Evolutionary conservation across 305 asterid genomes (phyloP).

Genomic region (Petunia hybrid): DNA sequence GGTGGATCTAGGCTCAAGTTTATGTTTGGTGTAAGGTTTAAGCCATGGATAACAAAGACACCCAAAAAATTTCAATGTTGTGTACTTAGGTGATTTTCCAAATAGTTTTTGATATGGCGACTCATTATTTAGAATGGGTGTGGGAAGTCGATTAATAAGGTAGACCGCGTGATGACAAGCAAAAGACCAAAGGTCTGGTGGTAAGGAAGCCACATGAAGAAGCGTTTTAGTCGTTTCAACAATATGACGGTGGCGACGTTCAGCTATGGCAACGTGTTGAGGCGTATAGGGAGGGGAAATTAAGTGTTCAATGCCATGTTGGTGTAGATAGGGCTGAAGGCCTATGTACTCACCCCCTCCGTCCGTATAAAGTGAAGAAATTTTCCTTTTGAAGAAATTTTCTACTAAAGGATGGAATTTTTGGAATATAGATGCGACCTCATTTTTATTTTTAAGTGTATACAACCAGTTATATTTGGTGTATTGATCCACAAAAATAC

Average conservation of each 20-base stretch:
- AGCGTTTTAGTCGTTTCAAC: not conserved
- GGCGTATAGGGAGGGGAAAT: not conserved
- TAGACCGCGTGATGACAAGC: not conserved
- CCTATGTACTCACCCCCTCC: not conserved
- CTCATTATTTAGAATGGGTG: not conserved
- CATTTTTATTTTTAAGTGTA: not conserved
- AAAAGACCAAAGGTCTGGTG: not conserved
- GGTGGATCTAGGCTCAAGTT: not conserved
- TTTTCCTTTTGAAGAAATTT: not conserved
- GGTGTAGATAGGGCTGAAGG: not conserved
- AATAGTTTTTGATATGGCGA: not conserved
- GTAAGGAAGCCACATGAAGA: not conserved
- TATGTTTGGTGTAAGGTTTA: not conserved
- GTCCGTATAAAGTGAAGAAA: not conserved
- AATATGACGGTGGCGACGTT: not conserved
- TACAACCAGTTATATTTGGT: conserved; percentile 4
- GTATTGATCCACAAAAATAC: not conserved
- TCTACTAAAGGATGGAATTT: conserved; percentile 4
- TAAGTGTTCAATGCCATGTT: not conserved
- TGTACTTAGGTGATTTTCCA: not conserved
- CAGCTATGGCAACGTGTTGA: not conserved
- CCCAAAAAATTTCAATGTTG: not conserved
- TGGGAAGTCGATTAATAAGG: not conserved
- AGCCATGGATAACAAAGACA: not conserved
- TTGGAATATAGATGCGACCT: not conserved